phyloP scores from a whole-genome alignment of 2,329 filamentous ascomycete genomes.

The Biscogniauxia marginata region DNA sequence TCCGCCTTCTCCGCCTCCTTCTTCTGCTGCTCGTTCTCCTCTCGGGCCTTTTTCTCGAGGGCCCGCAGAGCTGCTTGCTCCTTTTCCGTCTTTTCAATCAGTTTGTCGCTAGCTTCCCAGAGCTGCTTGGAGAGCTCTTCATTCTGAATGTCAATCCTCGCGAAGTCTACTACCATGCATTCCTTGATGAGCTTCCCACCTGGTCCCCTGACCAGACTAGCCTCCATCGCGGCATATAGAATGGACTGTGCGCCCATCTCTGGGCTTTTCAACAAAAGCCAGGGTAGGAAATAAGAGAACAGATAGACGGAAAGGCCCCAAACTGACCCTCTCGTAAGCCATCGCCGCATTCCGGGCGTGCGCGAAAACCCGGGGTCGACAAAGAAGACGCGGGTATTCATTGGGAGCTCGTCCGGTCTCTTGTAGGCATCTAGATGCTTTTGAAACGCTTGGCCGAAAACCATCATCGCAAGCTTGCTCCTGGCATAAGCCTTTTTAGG shows the following conservation, averaged over 20 bases:
- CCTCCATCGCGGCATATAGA: constrained; percentile 82
- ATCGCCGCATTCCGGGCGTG: constrained; percentile 84
- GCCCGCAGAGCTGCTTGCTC: constrained; percentile 57
- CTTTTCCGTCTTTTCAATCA: constrained; percentile 81
- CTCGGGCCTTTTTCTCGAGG: constrained; percentile 40
- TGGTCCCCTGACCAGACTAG: constrained; percentile 58
- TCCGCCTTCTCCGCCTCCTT: constrained; percentile 31
- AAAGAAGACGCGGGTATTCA: constrained; percentile 79
- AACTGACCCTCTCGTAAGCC: constrained; percentile 81
- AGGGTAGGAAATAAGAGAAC: constrained; percentile 74
- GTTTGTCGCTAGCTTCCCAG: constrained; percentile 84
- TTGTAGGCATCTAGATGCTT: constrained; percentile 85
- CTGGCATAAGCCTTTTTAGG: constrained; percentile 59
- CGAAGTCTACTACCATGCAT: constrained; percentile 72
- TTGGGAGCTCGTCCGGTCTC: constrained; percentile 77
- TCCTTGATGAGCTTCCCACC: constrained; percentile 84
- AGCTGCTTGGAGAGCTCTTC: constrained; percentile 79
- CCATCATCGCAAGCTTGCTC: constrained; percentile 78
- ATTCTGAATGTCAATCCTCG: constrained; percentile 72
- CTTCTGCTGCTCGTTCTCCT: constrained; percentile 32
- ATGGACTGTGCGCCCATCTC: constrained; percentile 83
- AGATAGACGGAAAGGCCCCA: constrained; percentile 78
- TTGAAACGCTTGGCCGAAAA: constrained; percentile 87
- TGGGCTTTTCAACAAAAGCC: constrained; percentile 84
- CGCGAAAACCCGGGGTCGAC: constrained; percentile 84